These are phyloP conservation scores for Sporothrix brunneoviolacea DNA, from an alignment of 2,329 filamentous ascomycete genomes.

Conservation along the genomic window DNA sequence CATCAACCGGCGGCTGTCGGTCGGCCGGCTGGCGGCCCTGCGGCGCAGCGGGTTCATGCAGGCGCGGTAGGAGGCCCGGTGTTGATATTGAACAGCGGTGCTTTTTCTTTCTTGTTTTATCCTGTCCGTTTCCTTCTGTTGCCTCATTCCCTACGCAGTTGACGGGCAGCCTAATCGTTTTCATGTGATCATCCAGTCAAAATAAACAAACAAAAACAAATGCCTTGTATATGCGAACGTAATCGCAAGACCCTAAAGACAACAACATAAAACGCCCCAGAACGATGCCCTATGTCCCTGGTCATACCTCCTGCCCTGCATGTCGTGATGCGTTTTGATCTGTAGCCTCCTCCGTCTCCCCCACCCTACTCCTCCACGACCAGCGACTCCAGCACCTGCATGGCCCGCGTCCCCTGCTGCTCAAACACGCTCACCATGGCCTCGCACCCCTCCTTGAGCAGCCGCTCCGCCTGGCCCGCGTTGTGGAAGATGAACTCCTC, in stretches of 20 bases:
- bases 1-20: slow-evolving; percentile 1
- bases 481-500: slow-evolving; percentile 88
- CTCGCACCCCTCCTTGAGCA: slow-evolving; percentile 75
- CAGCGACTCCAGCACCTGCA: slow-evolving; percentile 70
- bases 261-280: background rate
- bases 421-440: slow-evolving; percentile 77
- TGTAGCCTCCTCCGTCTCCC: too few relatives aligned
- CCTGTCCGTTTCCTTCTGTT: too few relatives aligned
- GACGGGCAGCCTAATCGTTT: too few relatives aligned
- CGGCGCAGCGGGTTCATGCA: background rate
- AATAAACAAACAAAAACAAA: background rate
- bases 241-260: background rate
- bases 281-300: too few relatives aligned
- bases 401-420: slow-evolving; percentile 69
- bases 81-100: too few relatives aligned
- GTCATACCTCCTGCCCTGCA: too few relatives aligned
- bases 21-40: background rate
- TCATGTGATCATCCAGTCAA: too few relatives aligned
- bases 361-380: slow-evolving; percentile 37
- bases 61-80: too few relatives aligned
- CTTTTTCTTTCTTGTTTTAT: too few relatives aligned
- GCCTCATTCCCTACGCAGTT: too few relatives aligned
- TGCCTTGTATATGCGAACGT: slow-evolving; percentile 2
- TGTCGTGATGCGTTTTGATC: too few relatives aligned
- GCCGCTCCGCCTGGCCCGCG: slow-evolving; percentile 71